phyloP scores from a whole-genome alignment of 2,329 filamentous ascomycete genomes.

The Aspergillus pseudoglaucus region DNA sequence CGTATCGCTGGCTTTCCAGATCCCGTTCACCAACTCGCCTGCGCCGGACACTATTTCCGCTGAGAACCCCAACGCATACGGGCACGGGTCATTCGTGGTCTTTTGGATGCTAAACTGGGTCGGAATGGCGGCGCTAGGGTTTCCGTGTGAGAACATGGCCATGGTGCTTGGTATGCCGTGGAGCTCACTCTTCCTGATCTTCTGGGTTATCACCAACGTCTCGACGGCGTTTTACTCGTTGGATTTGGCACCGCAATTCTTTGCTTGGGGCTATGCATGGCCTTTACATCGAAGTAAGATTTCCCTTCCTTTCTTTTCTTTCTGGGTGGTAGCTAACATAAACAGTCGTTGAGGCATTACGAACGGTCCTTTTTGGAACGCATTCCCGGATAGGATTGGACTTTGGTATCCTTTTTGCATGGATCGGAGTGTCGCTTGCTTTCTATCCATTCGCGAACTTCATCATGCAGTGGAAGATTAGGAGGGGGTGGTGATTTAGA shows the following conservation, averaged over 20 bases:
- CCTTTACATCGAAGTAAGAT: slow-evolving; percentile 54
- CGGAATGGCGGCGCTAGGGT: slow-evolving; percentile 57
- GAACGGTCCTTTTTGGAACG: slow-evolving; percentile 56
- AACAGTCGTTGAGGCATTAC: slow-evolving; percentile 51
- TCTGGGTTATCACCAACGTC: slow-evolving; percentile 63
- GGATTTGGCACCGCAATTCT: slow-evolving; percentile 54
- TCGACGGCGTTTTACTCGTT: slow-evolving; percentile 55
- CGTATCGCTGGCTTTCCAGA: slow-evolving; percentile 57
- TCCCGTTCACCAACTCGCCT: slow-evolving; percentile 51
- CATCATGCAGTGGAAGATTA: slow-evolving; percentile 28
- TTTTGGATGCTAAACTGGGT: slow-evolving; percentile 60
- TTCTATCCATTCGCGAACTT: slow-evolving; percentile 24
- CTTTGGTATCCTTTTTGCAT: slow-evolving; percentile 55
- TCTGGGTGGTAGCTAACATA: slow-evolving; percentile 3
- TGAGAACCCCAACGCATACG: slow-evolving; percentile 49
- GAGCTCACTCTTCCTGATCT: slow-evolving; percentile 58
- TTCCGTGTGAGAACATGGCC: slow-evolving; percentile 59
- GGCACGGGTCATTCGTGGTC: slow-evolving; percentile 52
- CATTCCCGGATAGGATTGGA: slow-evolving; percentile 54
- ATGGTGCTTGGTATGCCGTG: slow-evolving; percentile 58
- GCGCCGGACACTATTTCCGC: slow-evolving; percentile 41
- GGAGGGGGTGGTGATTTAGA: slow-evolving; percentile 12
- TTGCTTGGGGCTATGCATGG: slow-evolving; percentile 58
- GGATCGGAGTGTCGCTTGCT: slow-evolving; percentile 33
- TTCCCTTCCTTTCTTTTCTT: slow-evolving; percentile 2